Evolutionary conservation across 1,139 yeast species (phyloP).

Genomic region (Yamadazyma diospyri): DNA sequence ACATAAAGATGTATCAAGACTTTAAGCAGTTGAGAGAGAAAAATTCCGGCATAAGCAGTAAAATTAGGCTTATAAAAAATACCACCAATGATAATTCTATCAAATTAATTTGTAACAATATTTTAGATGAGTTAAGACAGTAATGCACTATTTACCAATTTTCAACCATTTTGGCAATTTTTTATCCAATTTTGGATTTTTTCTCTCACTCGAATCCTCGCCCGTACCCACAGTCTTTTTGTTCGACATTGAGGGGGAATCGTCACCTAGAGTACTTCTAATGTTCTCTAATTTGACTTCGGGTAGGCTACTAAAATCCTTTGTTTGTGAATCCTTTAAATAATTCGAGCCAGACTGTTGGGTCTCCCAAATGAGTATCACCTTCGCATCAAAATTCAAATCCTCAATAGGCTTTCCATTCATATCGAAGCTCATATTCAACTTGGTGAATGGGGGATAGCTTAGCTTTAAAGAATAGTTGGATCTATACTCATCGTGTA

Average conservation of each 20-base stretch:
- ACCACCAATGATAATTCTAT: slow-evolving; percentile 22
- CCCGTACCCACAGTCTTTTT: background rate
- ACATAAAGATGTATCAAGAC: slow-evolving; percentile 38
- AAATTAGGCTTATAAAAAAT: slow-evolving; percentile 21
- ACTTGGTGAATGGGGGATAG: slow-evolving; percentile 42
- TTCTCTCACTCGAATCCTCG: too few species aligned
- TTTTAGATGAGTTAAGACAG: slow-evolving; percentile 18
- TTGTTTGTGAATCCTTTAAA: slow-evolving; percentile 18
- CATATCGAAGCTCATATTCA: slow-evolving; percentile 27
- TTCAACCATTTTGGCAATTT: slow-evolving; percentile 9
- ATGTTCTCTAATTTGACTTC: slow-evolving; percentile 35
- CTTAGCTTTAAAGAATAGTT: slow-evolving; percentile 33
- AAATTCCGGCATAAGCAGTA: slow-evolving; percentile 11
- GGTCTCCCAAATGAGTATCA: slow-evolving; percentile 37
- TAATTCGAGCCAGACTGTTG: slow-evolving; percentile 18
- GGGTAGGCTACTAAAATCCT: slow-evolving; percentile 33
- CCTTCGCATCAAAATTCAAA: slow-evolving; percentile 31
- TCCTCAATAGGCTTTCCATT: slow-evolving; percentile 33
- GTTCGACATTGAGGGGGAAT: background rate
- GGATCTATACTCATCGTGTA: slow-evolving; percentile 34
- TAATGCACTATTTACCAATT: slow-evolving; percentile 6
- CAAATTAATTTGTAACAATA: slow-evolving; percentile 21
- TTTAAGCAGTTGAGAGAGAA: slow-evolving; percentile 34
- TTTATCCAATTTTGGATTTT: background rate
- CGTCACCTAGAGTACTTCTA: slow-evolving; percentile 26